Conservation (phyloP, 2,329 filamentous ascomycete species). For the Xylariaceae sp. region DNA sequence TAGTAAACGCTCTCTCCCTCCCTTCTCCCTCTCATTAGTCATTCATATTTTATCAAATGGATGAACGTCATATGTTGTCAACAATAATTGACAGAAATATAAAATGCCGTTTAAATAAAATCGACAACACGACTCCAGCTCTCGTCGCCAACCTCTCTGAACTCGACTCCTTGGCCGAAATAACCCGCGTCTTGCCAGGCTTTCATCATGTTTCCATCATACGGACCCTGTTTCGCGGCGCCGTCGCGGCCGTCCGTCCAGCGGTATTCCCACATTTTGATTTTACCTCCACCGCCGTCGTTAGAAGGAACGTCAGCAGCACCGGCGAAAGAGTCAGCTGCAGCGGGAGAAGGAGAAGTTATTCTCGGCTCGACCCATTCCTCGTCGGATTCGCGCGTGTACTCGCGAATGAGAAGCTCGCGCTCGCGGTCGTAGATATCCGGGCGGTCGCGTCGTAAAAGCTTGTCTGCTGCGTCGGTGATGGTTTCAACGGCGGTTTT, state of each 20-base stretch:
- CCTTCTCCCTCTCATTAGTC: too few relatives aligned
- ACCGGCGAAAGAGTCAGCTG: constrained; percentile 21
- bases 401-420: constrained; percentile 79
- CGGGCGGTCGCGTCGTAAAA: constrained; percentile 75
- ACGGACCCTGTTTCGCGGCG: constrained; percentile 77
- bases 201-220: constrained; percentile 78
- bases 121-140: constrained; percentile 48
- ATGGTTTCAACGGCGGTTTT: constrained; percentile 74
- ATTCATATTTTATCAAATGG: too few relatives aligned
- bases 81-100: too few relatives aligned
- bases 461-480: constrained; percentile 83
- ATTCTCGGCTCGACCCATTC: constrained; percentile 67
- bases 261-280: constrained; percentile 77
- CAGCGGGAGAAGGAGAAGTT: constrained; percentile 23
- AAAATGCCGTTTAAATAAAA: too few relatives aligned
- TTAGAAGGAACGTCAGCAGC: too few relatives aligned
- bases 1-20: too few relatives aligned
- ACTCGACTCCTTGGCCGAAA: constrained; percentile 86
- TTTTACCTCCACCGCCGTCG: too few relatives aligned
- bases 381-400: constrained; percentile 79
- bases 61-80: too few relatives aligned
- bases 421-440: constrained; percentile 92
- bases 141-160: constrained; percentile 56
- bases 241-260: constrained; percentile 88
- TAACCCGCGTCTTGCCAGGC: constrained; percentile 91